Conservation (phyloP, 768 basidiomycete species). For the Boletus rex-veris region DNA sequence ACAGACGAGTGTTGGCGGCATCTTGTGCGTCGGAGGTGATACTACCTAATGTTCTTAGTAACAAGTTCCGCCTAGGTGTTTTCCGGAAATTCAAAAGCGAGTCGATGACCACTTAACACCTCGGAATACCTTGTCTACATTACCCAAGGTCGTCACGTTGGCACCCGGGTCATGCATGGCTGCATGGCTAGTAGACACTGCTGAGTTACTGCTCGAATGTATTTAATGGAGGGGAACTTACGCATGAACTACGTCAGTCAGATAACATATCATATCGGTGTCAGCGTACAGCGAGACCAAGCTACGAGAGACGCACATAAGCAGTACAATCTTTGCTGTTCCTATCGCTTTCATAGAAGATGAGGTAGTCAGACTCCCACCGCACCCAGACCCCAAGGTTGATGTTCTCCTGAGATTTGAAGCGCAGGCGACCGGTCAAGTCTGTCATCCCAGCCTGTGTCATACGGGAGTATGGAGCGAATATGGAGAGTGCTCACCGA, state of each 20-base stretch:
- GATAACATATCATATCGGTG: too few relatives aligned
- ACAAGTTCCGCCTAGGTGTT: too few relatives aligned
- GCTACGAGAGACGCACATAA: background rate
- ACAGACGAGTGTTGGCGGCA: too few relatives aligned
- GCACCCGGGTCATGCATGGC: background rate
- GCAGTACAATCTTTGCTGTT: background rate
- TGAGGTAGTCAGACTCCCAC: background rate
- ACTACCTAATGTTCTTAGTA: too few relatives aligned
- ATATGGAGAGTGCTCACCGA: background rate
- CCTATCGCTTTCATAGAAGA: background rate
- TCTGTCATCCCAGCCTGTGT: background rate
- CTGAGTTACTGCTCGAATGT: too few relatives aligned
- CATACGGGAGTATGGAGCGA: background rate
- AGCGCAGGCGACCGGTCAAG: background rate
- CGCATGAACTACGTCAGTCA: too few relatives aligned
- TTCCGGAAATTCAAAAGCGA: background rate
- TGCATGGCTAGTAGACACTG: background rate
- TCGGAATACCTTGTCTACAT: background rate
- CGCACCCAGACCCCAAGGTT: background rate
- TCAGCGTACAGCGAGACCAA: background rate
- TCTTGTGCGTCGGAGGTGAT: too few relatives aligned
- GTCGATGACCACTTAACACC: background rate
- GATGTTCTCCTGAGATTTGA: background rate
- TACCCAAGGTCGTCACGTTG: background rate
- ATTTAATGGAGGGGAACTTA: too few relatives aligned